Conservation (phyloP, 1,284 basidiomycete species). For the Rhodotorula sp. region DNA sequence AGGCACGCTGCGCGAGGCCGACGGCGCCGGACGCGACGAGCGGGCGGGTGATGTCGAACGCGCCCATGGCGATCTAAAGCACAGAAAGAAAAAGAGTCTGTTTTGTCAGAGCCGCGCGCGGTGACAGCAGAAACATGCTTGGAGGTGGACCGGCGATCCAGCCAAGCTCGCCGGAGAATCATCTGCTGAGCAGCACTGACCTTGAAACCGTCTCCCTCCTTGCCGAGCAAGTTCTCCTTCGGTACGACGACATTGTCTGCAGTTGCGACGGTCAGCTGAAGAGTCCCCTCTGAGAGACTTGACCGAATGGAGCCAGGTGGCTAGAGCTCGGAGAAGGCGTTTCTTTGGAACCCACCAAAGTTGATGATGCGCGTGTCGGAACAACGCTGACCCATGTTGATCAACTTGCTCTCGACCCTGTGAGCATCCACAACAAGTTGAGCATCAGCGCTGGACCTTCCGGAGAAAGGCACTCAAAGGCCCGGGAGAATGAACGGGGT, state of each 20-base stretch:
- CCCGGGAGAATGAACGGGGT: background rate
- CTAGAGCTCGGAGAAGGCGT: background rate
- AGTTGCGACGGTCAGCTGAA: background rate
- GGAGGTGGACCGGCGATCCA: background rate
- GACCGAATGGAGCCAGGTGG: background rate
- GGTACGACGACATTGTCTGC: conserved; percentile 45
- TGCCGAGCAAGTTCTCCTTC: conserved; percentile 55
- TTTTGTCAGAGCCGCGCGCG: background rate
- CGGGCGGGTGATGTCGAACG: conserved; percentile 54
- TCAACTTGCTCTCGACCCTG: conserved; percentile 55
- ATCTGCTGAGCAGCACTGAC: conserved; percentile 1
- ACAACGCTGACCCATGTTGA: conserved; percentile 61
- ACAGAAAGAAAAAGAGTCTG: background rate
- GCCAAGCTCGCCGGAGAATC: background rate
- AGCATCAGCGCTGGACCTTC: background rate
- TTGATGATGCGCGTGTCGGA: conserved; percentile 59
- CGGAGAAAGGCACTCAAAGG: background rate
- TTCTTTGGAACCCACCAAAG: background rate
- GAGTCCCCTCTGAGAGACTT: background rate
- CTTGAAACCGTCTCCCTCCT: conserved; percentile 56
- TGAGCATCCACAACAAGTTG: conserved; percentile 7
- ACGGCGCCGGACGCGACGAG: conserved; percentile 57
- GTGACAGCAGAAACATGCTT: too few relatives aligned
- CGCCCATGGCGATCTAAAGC: conserved; percentile 52
- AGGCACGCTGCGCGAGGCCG: conserved; percentile 56